Base-by-base conservation (phyloP, 352 stramenopile species). In the Plasmopara muralis region DNA sequence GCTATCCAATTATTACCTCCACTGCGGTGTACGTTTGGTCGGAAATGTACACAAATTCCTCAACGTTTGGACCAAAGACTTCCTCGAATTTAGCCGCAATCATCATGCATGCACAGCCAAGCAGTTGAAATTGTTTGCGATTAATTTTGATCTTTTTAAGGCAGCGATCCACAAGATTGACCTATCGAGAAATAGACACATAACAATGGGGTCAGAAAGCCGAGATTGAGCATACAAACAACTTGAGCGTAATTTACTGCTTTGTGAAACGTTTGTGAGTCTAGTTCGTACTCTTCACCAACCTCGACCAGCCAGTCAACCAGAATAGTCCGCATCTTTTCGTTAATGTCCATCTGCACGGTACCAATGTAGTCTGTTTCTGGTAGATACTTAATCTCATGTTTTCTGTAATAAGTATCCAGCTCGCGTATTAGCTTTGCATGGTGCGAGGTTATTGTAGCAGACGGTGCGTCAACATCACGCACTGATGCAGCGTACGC, bases 251-350 rank as follows among this genome's bases (percentile, higher is more conserved):
- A 42, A 55, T 66, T 12, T 64, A 89, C 77, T 53, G 81, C 73
- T 43, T 89, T 85, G 66, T 93, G 81, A 31, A 93, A 88, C 7
- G 83, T 91, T 55, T 89, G 68, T 6, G 79, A 82, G 57, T 87
- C 70, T 8, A 94, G 68, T 46, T 92, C 76, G 55, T 91, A 94
- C 62, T 94, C 80, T 63, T 91, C 77, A 33, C 74, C 72, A 33
- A 94, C 83, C 57, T 94, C 83, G 15, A 99, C 92, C 6, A 99
- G 85, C 97, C 97, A 99, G 72, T 99, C 97, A 25, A 99, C 87
- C 41, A 99, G 83, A 57, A 99, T 99, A 12, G 95, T 95, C 50
- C 97, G 82, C 97, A 99, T 99, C 53, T 97, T 97, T 60, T 97
- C 92, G 66, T 98, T 99, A 64, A 99, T 98, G 65, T 99, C 95